Percentiles rank a stretch among this genome's conserved stretches.
Evolutionary conservation across 352 stramenopile genomes (phyloP).

Genomic region (Thalassiosira mediterranea): DNA sequence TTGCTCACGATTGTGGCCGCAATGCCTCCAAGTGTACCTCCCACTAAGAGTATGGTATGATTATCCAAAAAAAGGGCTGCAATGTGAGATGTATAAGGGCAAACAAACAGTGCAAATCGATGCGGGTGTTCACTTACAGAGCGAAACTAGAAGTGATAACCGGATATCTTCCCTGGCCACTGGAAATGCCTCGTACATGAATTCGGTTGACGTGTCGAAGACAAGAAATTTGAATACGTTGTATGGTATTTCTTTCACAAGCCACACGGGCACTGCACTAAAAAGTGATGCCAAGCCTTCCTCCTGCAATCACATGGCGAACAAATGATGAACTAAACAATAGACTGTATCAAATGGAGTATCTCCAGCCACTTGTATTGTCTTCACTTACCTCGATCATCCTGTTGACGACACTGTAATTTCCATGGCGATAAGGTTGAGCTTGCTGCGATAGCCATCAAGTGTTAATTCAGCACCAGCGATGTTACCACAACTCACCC

Average conservation of each 20-base stretch:
- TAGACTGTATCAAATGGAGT: neutral
- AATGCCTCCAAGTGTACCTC: constrained; percentile 66
- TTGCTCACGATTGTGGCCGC: constrained; percentile 69
- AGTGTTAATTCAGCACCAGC: too few relatives aligned
- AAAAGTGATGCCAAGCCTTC: constrained; percentile 69
- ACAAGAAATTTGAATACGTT: constrained; percentile 72
- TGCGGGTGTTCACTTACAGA: constrained; percentile 40
- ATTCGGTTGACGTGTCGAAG: constrained; percentile 67
- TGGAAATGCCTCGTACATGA: constrained; percentile 62
- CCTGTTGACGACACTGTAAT: constrained; percentile 32
- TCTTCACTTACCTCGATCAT: constrained; percentile 46
- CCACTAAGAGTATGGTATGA: constrained; percentile 18
- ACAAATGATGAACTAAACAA: neutral
- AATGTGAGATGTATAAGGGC: neutral
- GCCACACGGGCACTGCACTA: constrained; percentile 63
- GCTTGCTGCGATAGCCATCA: too few relatives aligned
- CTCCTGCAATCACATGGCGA: constrained; percentile 26
- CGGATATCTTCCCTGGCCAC: constrained; percentile 72
- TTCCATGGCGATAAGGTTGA: too few relatives aligned
- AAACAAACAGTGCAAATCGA: too few relatives aligned
- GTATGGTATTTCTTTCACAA: constrained; percentile 76
- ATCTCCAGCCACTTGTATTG: neutral
- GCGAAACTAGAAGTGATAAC: constrained; percentile 65
- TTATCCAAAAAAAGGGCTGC: too few relatives aligned
- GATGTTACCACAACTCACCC: constrained; percentile 24